Evolutionary conservation across 192 early-diverging fungal species (phyloP), one percentile per base, ranked within the genome.

Genomic region (Chytriomyces sp.): DNA sequence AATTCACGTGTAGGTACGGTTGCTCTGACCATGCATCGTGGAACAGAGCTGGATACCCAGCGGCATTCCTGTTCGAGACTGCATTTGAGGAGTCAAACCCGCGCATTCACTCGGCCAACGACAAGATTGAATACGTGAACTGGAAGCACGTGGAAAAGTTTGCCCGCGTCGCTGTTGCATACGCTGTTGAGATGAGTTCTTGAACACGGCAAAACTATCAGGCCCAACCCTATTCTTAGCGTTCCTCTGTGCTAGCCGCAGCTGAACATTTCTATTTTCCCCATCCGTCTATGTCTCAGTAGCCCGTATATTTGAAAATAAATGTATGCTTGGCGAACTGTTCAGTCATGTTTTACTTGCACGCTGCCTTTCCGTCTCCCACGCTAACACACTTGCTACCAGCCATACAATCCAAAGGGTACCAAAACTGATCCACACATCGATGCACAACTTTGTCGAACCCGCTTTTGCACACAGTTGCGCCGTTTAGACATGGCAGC

Each of bases 1-100:
- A 67, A 43, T 20, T 57, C 9, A 45, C 23, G 11, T 28, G n/a
- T 69, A 69, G 67, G 46, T 69, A 80, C 53, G 78, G 84, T 61
- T 92, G 89, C 83, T 92, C 92, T 66, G 96, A 98, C 84, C 95
- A 98, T 77, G 94, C 94, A 6, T 93, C 92, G 45, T 98, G 95
- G 95, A 86, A 85, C 72, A 89, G 91, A 76, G 88, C 89, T 24
- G 96, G 95, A 0, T 95, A 87, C 83, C 91, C 92, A 26, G 91
- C 95, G 43, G 91, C 92, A 9, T 95, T 96, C 79, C 86, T 94
- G 0, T 84, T 85, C 67, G 86, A 87, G 75, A 73, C 80, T 43
- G 48, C 53, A 5, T 84, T 87, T 70, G 77, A 83, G 47, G 72
- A 83, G 60, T 69, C 69, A 18, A 64, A 47, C 71, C 69, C 64